These are phyloP conservation scores for Vanrija pseudolonga DNA, from an alignment of 1,284 basidiomycete species.

Conservation along the genomic window DNA sequence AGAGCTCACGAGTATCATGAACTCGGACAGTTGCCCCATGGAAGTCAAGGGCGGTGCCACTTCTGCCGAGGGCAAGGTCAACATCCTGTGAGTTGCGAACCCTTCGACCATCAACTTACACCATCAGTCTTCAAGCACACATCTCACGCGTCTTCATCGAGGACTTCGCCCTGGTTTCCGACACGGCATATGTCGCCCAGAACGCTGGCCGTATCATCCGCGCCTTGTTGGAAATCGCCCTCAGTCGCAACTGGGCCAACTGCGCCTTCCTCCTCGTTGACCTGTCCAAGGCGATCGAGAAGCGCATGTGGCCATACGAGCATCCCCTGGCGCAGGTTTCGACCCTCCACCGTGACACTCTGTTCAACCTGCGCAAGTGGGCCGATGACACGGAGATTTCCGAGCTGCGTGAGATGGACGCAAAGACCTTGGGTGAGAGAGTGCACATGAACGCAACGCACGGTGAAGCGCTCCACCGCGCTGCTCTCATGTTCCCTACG, in stretches of 20 bases:
- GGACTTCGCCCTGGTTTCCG: conserved; percentile 96
- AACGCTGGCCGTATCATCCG: conserved; percentile 93
- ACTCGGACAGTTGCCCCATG: conserved; percentile 63
- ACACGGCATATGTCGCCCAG: conserved; percentile 85
- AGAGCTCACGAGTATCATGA: conserved; percentile 72
- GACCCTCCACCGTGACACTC: conserved; percentile 68
- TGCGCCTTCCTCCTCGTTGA: conserved; percentile 77
- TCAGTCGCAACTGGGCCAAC: conserved; percentile 86
- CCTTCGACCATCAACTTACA: not conserved
- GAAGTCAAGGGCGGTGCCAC: conserved; percentile 71
- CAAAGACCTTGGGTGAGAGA: conserved; percentile 73
- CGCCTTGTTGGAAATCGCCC: conserved; percentile 87
- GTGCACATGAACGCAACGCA: conserved; percentile 84
- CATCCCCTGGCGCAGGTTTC: conserved; percentile 81
- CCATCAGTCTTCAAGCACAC: conserved; percentile 67
- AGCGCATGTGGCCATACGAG: conserved; percentile 91
- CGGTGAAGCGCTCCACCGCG: conserved; percentile 71
- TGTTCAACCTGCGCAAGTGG: conserved; percentile 76
- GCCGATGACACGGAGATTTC: conserved; percentile 77
- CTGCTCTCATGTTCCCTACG: conserved; percentile 82
- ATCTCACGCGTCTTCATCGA: conserved; percentile 78
- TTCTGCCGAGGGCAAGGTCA: conserved; percentile 86
- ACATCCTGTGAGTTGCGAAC: conserved; percentile 60
- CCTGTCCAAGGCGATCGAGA: conserved; percentile 90
- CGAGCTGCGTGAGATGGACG: conserved; percentile 71